These are phyloP conservation scores for Neurospora sp. DNA, from an alignment of 2,329 filamentous ascomycete genomes.

Conservation along the genomic window DNA sequence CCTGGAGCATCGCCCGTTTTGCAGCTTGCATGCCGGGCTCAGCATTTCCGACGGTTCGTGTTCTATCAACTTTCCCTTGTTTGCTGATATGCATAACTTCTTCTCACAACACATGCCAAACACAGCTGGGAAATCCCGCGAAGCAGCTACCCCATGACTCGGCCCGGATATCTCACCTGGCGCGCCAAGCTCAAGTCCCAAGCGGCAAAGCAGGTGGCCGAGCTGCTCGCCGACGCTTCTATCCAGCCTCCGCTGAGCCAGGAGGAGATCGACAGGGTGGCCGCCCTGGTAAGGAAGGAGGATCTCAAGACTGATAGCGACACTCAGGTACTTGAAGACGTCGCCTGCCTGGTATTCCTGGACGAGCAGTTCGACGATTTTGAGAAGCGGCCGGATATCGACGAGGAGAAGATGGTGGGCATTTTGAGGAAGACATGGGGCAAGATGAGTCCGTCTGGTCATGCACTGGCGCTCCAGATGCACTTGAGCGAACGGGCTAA, in stretches of 20 bases:
- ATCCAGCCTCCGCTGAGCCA: conserved; percentile 28
- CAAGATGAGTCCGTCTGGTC: conserved; percentile 59
- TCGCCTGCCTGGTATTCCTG: conserved; percentile 77
- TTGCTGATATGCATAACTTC: neutral
- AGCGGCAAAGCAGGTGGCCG: conserved; percentile 41
- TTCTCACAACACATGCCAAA: conserved; percentile 1
- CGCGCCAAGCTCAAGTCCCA: conserved; percentile 63
- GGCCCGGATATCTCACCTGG: conserved; percentile 72
- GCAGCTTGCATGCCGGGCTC: conserved; percentile 68
- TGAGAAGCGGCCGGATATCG: conserved; percentile 51
- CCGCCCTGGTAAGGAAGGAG: conserved; percentile 69
- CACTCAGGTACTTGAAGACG: conserved; percentile 71
- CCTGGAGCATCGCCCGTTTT: conserved; percentile 57
- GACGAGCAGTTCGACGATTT: conserved; percentile 81
- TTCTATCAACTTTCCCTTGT: conserved; percentile 1
- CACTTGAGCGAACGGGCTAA: conserved; percentile 52
- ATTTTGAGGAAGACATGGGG: conserved; percentile 67
- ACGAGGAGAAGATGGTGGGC: conserved; percentile 66
- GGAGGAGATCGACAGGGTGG: conserved; percentile 52
- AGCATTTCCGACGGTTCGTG: conserved; percentile 62
- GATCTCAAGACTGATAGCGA: conserved; percentile 51
- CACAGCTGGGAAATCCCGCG: conserved; percentile 71
- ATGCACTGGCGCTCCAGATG: conserved; percentile 55
- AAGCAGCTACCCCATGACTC: conserved; percentile 61
- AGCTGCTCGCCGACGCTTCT: conserved; percentile 34